Evolutionary conservation across 306 rosid species (phyloP).

Genomic region (Trifolium pratense): DNA sequence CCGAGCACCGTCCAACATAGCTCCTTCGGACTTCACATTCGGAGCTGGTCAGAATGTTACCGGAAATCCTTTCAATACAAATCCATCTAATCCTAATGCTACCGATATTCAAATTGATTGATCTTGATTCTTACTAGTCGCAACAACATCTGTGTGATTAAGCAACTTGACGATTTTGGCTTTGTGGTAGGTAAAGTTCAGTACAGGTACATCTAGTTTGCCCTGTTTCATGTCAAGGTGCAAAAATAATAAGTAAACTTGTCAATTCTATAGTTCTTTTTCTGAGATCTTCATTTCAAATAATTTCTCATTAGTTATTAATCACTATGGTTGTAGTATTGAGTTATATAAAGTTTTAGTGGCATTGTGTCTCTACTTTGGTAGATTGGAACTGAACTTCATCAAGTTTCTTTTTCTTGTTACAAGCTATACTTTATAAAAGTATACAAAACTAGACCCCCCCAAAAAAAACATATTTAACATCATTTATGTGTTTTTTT

Average conservation of each 20-base stretch:
- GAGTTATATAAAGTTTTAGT: constrained; percentile 24
- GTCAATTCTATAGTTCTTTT: constrained; percentile 43
- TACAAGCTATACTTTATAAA: too few relatives aligned
- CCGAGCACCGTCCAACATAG: constrained; percentile 40
- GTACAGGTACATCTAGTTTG: constrained; percentile 20
- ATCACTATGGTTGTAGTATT: constrained; percentile 39
- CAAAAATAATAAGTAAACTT: constrained; percentile 45
- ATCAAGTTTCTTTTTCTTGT: neutral
- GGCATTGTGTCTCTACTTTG: neutral
- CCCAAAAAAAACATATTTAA: too few relatives aligned
- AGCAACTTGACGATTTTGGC: constrained; percentile 43
- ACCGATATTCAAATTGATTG: constrained; percentile 84
- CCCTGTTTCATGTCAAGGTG: constrained; percentile 41
- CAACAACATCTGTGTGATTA: constrained; percentile 44
- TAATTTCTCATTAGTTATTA: constrained; percentile 30
- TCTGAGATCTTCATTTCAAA: constrained; percentile 28
- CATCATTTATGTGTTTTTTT: too few relatives aligned
- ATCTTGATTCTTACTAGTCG: constrained; percentile 51
- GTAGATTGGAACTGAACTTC: neutral
- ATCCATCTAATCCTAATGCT: constrained; percentile 60
- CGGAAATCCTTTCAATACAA: constrained; percentile 51
- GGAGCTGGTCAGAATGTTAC: constrained; percentile 69
- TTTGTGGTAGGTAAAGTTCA: constrained; percentile 9
- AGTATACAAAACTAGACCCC: too few relatives aligned
- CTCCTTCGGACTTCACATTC: constrained; percentile 76